Evolutionary conservation across 768 basidiomycete genomes (phyloP).

Genomic region (Russula dissimulans): DNA sequence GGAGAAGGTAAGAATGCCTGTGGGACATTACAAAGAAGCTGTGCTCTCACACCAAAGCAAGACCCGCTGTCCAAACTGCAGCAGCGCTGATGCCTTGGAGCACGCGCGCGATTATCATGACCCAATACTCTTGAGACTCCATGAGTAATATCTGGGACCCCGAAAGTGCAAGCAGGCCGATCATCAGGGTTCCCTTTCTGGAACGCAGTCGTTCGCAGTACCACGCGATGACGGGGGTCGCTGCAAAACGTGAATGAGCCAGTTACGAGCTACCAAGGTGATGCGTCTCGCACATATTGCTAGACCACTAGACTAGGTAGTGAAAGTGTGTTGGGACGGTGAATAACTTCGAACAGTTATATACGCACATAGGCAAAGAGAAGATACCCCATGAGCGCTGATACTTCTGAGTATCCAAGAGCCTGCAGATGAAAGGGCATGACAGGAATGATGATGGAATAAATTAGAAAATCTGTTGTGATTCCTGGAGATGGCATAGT

Average conservation of each 20-base stretch:
- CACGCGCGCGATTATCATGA: conserved; percentile 33
- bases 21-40: neutral
- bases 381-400: conserved; percentile 31
- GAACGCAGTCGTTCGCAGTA: conserved; percentile 30
- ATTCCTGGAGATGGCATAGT: conserved; percentile 21
- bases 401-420: conserved; percentile 28
- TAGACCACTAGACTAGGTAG: conserved; percentile 26
- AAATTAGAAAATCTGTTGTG: conserved; percentile 29
- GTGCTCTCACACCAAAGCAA: conserved; percentile 30
- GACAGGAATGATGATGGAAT: conserved; percentile 33
- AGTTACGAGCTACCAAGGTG: neutral
- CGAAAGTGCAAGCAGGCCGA: conserved; percentile 28
- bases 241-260: conserved; percentile 16
- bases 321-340: neutral
- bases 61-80: conserved; percentile 33
- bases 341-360: neutral
- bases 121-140: conserved; percentile 31
- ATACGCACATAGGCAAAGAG: conserved; percentile 33
- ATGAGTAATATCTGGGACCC: conserved; percentile 33
- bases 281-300: conserved; percentile 24
- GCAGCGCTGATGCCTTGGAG: conserved; percentile 35
- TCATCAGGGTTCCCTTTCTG: conserved; percentile 26
- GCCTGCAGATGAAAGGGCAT: conserved; percentile 31
- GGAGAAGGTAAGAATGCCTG: neutral
- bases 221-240: conserved; percentile 30